Evolutionary conservation across 1,284 basidiomycete genomes (phyloP).

Genomic region (Ceratobasidium sp.): DNA sequence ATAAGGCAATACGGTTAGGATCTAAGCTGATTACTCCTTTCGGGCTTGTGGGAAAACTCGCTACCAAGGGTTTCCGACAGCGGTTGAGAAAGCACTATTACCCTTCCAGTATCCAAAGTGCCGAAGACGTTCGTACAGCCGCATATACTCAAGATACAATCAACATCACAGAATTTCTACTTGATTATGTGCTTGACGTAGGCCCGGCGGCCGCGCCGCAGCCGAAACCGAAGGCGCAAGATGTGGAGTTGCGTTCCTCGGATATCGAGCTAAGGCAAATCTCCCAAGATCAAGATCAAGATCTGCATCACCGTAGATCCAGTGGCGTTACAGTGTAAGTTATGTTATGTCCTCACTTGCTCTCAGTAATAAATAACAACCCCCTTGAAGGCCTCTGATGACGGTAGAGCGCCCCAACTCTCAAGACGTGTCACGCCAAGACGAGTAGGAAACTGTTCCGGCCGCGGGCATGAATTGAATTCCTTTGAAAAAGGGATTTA

Average conservation of each 20-base stretch:
- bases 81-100: neutral
- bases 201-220: neutral
- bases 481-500: too few relatives aligned
- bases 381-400: too few relatives aligned
- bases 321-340: neutral
- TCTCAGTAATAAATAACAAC: neutral
- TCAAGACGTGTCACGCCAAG: too few relatives aligned
- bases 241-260: neutral
- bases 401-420: too few relatives aligned
- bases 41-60: neutral
- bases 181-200: conserved; percentile 15
- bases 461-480: too few relatives aligned
- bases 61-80: neutral
- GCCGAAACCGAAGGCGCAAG: neutral
- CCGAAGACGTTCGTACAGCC: neutral
- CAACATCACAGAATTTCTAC: neutral
- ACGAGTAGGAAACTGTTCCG: too few relatives aligned
- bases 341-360: neutral
- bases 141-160: neutral
- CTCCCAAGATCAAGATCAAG: neutral
- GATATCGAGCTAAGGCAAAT: neutral
- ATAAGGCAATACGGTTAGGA: neutral
- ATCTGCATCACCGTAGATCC: neutral
- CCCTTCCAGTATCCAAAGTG: neutral
- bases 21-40: neutral